A percentile compares a stretch with the other conserved stretches of the same genome.
Conservation (phyloP, 495 filamentous ascomycete species). For the Sordaria brevicollis region DNA sequence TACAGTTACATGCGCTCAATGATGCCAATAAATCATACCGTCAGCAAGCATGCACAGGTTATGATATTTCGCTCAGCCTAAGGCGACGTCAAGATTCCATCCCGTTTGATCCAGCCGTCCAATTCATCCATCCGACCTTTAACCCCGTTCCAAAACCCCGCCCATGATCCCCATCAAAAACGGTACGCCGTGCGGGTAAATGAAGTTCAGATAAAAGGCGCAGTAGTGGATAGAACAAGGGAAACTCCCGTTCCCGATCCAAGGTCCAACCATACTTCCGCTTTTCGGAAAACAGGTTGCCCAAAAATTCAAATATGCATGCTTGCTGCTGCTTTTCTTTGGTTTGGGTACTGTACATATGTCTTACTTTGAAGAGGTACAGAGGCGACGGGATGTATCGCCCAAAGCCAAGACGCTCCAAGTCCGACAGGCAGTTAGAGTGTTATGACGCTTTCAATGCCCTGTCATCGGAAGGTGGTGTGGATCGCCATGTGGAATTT, state of each 20-base stretch:
- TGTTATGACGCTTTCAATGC: neutral
- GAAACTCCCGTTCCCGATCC: neutral
- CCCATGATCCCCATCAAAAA: neutral
- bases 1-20: neutral
- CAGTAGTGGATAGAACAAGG: neutral
- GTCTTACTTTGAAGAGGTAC: neutral
- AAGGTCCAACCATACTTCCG: neutral
- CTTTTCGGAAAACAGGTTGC: neutral
- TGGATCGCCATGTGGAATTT: neutral
- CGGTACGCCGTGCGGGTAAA: neutral
- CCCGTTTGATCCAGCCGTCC: neutral
- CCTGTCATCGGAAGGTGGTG: neutral
- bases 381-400: neutral
- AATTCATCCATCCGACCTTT: neutral
- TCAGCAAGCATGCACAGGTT: neutral
- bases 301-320: neutral
- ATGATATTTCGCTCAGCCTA: neutral
- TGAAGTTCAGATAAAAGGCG: neutral
- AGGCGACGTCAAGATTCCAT: neutral
- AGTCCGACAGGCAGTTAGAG: neutral
- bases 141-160: neutral
- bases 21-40: neutral
- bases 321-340: slow-evolving; percentile 4
- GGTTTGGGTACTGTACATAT: slow-evolving; percentile 8
- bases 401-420: neutral